Evolutionary conservation across 805 yeast species (phyloP).

Genomic region (Cyberlindnera petersonii): DNA sequence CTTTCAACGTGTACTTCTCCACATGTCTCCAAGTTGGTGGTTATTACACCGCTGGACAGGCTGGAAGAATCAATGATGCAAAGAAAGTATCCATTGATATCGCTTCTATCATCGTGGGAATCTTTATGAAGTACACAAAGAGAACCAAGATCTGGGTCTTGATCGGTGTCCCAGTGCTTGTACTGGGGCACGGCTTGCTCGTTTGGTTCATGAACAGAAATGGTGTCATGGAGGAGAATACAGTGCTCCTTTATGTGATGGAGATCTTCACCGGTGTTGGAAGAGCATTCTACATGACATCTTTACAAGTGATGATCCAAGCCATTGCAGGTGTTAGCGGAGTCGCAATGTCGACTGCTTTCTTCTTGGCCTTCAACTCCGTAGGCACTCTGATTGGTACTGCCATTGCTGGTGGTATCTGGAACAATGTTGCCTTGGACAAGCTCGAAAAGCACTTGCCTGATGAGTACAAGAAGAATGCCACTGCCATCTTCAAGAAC

Average conservation of each 20-base stretch:
- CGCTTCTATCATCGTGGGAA: slow-evolving; percentile 26
- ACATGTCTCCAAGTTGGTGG: slow-evolving; percentile 30
- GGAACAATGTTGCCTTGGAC: slow-evolving; percentile 23
- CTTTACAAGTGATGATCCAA: slow-evolving; percentile 28
- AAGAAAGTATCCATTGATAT: slow-evolving; percentile 28
- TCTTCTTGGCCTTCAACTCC: slow-evolving; percentile 27
- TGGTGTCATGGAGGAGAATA: slow-evolving; percentile 14
- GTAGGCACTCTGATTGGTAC: slow-evolving; percentile 29
- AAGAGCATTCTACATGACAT: slow-evolving; percentile 25
- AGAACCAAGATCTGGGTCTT: slow-evolving; percentile 26
- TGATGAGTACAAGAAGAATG: slow-evolving; percentile 14
- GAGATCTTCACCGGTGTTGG: slow-evolving; percentile 28
- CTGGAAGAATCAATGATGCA: slow-evolving; percentile 29
- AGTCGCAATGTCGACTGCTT: slow-evolving; percentile 31
- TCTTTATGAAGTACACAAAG: slow-evolving; percentile 27
- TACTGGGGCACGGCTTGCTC: slow-evolving; percentile 28
- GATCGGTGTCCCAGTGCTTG: slow-evolving; percentile 22
- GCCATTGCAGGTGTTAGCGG: slow-evolving; percentile 27
- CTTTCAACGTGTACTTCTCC: slow-evolving; percentile 25
- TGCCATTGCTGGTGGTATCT: slow-evolving; percentile 27
- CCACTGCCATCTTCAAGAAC: slow-evolving; percentile 24
- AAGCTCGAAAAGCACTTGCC: slow-evolving; percentile 25
- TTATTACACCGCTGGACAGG: slow-evolving; percentile 27
- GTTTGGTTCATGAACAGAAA: slow-evolving; percentile 24
- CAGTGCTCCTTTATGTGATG: slow-evolving; percentile 14